These are phyloP conservation scores for Butyriboletus loyo DNA, from an alignment of 768 basidiomycete species.

Conservation along the genomic window DNA sequence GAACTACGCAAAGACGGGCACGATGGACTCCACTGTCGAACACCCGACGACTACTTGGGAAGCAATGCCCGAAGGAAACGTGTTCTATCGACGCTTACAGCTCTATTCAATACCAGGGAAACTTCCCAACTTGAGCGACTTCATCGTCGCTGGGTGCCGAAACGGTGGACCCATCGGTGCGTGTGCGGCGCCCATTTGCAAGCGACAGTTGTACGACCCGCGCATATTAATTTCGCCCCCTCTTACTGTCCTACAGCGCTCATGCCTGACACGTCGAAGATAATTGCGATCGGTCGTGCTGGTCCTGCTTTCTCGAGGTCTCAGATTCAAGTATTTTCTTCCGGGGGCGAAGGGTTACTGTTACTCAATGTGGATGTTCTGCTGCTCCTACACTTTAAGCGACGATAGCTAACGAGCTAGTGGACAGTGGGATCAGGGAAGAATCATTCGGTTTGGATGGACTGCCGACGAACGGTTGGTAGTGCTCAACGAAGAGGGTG, in stretches of 20 bases:
- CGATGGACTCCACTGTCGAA: slow-evolving; percentile 44
- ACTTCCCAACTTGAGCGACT: slow-evolving; percentile 74
- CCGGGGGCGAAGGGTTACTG: slow-evolving; percentile 71
- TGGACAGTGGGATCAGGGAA: slow-evolving; percentile 85
- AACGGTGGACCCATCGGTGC: slow-evolving; percentile 89
- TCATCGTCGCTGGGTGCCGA: slow-evolving; percentile 74
- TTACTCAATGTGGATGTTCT: slow-evolving; percentile 66
- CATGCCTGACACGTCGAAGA: slow-evolving; percentile 80
- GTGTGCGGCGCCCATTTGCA: slow-evolving; percentile 9
- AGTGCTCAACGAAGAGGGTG: slow-evolving; percentile 88
- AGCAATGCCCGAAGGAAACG: slow-evolving; percentile 81
- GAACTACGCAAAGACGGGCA: not conserved
- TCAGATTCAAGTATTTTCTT: slow-evolving; percentile 85
- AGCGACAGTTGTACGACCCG: not conserved
- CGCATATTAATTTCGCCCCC: not conserved
- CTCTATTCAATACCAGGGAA: slow-evolving; percentile 82
- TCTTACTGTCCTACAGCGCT: slow-evolving; percentile 51
- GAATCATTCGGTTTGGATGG: slow-evolving; percentile 82
- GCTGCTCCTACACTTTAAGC: not conserved
- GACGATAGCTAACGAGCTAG: slow-evolving; percentile 12
- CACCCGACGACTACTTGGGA: slow-evolving; percentile 88
- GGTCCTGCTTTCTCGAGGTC: slow-evolving; percentile 62
- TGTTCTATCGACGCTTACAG: slow-evolving; percentile 84
- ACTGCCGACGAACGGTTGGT: slow-evolving; percentile 77
- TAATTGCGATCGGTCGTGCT: slow-evolving; percentile 65